These are phyloP conservation scores for Schizothecium vesticola DNA, from an alignment of 495 filamentous ascomycete genomes.

Conservation along the genomic window DNA sequence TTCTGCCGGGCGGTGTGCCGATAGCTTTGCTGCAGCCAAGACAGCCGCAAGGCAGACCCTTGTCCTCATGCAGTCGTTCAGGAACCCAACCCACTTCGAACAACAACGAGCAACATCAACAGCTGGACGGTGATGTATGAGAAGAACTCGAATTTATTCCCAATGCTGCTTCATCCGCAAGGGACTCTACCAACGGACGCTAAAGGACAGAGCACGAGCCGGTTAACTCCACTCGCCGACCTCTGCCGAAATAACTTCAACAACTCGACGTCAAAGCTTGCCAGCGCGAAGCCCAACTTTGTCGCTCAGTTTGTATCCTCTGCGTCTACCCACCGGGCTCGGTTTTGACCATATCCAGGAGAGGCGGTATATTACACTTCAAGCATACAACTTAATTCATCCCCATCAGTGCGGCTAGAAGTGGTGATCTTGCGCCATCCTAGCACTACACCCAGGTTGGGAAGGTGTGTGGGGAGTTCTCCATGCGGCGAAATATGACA, in stretches of 20 bases:
- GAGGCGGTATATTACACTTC: background rate
- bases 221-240: no score
- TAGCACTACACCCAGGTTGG: no score
- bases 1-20: constrained; percentile 32
- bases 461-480: background rate
- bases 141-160: background rate
- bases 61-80: background rate
- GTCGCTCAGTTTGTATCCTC: background rate
- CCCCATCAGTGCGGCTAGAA: background rate
- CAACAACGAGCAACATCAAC: background rate
- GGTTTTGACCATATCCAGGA: background rate
- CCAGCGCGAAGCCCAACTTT: background rate
- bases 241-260: background rate
- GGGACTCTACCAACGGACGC: no score
- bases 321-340: no score
- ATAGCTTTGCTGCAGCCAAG: constrained; percentile 1
- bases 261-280: background rate
- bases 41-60: background rate
- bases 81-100: background rate
- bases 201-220: no score
- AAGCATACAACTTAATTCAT: background rate
- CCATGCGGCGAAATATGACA: background rate
- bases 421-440: no score
- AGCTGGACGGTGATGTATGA: background rate
- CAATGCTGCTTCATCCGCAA: no score